Evolutionary conservation across 768 basidiomycete genomes (phyloP).

Genomic region (Amanita polypyramis): DNA sequence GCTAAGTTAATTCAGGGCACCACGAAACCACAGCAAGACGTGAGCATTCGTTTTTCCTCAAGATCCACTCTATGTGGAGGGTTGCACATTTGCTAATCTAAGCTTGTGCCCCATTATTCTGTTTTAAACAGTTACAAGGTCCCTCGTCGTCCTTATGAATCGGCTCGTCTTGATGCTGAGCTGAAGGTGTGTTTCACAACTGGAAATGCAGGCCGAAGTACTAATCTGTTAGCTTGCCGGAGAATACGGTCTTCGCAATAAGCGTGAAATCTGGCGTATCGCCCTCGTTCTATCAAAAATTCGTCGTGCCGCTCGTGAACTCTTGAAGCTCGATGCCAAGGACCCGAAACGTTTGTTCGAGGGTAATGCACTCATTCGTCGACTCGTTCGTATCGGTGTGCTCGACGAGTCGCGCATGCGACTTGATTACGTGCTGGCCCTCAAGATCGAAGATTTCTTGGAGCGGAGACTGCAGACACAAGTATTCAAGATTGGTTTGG

Average conservation of each 20-base stretch:
- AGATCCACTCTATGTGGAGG: slow-evolving; percentile 64
- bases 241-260: slow-evolving; percentile 99
- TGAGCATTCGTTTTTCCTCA: slow-evolving; percentile 53
- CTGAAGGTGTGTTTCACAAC: slow-evolving; percentile 63
- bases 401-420: slow-evolving; percentile 98
- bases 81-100: slow-evolving; percentile 47
- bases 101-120: slow-evolving; percentile 53
- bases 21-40: slow-evolving; percentile 91
- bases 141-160: slow-evolving; percentile 94
- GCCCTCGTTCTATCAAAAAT: slow-evolving; percentile 98
- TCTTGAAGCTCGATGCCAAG: slow-evolving; percentile 99
- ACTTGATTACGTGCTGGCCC: slow-evolving; percentile 99
- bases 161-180: slow-evolving; percentile 98
- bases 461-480: slow-evolving; percentile 98
- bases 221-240: slow-evolving; percentile 71
- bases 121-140: slow-evolving; percentile 81
- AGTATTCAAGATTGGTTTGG: slow-evolving; percentile 98
- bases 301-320: slow-evolving; percentile 99
- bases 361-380: slow-evolving; percentile 90
- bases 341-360: slow-evolving; percentile 99
- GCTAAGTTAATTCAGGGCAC: slow-evolving; percentile 60
- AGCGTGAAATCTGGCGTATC: slow-evolving; percentile 99
- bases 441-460: slow-evolving; percentile 99
- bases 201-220: neutral
- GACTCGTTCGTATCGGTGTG: slow-evolving; percentile 99